Conservation (phyloP, 257 asterid species). For the Jacaranda copaia region DNA sequence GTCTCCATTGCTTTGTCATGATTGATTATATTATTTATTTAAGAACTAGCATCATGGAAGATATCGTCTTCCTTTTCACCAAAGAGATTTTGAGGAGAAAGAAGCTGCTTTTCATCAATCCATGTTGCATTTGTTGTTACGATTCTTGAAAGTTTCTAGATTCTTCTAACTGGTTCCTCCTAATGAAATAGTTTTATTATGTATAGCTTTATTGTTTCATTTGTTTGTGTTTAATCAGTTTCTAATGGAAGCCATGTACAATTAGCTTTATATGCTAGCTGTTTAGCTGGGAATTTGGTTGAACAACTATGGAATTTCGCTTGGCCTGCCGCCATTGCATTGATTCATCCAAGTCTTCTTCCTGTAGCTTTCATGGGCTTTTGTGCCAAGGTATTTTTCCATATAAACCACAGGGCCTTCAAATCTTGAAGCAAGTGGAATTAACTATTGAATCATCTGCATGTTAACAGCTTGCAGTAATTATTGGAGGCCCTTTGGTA, state of each 20-base stretch:
- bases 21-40: neutral
- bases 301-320: constrained; percentile 98
- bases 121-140: constrained; percentile 10
- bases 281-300: constrained; percentile 92
- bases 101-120: constrained; percentile 22
- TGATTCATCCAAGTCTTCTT: constrained; percentile 92
- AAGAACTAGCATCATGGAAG: constrained; percentile 16
- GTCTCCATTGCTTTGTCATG: constrained; percentile 21
- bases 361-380: constrained; percentile 93
- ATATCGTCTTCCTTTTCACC: constrained; percentile 28
- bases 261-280: constrained; percentile 87
- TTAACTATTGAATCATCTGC: constrained; percentile 37
- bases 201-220: constrained; percentile 14
- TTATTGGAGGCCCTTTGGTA: constrained; percentile 92
- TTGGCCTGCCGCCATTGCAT: constrained; percentile 95
- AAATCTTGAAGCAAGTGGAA: constrained; percentile 30
- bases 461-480: constrained; percentile 78
- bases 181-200: constrained; percentile 4
- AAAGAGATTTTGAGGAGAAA: constrained; percentile 5
- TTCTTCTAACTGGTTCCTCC: constrained; percentile 15
- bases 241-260: constrained; percentile 31
- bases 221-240: constrained; percentile 25
- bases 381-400: constrained; percentile 72
- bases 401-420: constrained; percentile 20
- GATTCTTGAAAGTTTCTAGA: constrained; percentile 2